phyloP scores from a whole-genome alignment of 768 basidiomycete genomes.

The Calocera viscosa region DNA sequence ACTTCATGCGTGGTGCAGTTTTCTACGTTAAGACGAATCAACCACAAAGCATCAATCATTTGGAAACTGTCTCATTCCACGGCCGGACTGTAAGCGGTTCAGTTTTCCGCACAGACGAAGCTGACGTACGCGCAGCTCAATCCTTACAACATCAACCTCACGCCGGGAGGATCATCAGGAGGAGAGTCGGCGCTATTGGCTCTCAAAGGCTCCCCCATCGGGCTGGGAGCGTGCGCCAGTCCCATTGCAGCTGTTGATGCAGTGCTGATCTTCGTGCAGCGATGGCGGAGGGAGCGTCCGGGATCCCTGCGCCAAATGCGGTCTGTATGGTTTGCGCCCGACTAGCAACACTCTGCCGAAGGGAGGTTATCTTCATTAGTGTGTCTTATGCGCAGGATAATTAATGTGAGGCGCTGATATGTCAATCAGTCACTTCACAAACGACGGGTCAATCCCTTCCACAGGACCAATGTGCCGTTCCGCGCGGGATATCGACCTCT shows the following conservation, averaged over 20 bases:
- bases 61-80: slow-evolving; percentile 19
- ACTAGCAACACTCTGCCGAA: not conserved
- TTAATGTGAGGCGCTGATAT: not conserved
- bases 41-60: slow-evolving; percentile 22
- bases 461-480: slow-evolving; percentile 2
- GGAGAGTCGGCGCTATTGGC: slow-evolving; percentile 22
- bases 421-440: not conserved
- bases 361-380: not conserved
- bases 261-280: not conserved
- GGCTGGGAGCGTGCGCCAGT: not conserved
- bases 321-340: not conserved
- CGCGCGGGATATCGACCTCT: not conserved
- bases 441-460: not conserved
- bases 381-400: not conserved
- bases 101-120: not conserved
- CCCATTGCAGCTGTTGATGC: not conserved
- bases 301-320: slow-evolving; percentile 1
- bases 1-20: slow-evolving; percentile 13
- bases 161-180: slow-evolving; percentile 21
- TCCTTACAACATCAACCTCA: slow-evolving; percentile 19
- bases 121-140: slow-evolving; percentile 13
- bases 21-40: slow-evolving; percentile 20
- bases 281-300: not conserved
- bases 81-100: slow-evolving; percentile 13
- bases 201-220: slow-evolving; percentile 11